These are phyloP conservation scores for Spergularia marina DNA, from an alignment of 148 eudicot species.

Conservation along the genomic window DNA sequence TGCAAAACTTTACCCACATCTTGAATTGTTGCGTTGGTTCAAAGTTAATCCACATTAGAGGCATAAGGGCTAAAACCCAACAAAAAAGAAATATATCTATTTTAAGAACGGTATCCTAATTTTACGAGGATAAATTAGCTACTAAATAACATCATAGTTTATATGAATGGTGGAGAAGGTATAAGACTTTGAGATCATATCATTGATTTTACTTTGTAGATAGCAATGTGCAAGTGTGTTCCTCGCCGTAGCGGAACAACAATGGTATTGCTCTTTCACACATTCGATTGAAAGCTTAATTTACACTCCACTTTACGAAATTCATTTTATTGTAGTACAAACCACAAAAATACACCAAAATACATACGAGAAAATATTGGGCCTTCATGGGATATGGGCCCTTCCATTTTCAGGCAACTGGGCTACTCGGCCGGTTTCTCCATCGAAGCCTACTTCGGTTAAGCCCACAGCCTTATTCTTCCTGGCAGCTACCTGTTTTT, in stretches of 20 bases:
- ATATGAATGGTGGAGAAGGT: no score
- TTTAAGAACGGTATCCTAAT: no score
- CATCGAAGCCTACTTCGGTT: slow-evolving; percentile 19
- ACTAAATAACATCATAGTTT: no score
- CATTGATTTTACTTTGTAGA: background rate
- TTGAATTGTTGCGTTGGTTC: no score
- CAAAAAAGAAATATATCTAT: no score
- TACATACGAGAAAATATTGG: background rate
- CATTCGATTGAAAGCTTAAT: background rate
- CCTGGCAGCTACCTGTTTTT: slow-evolving; percentile 42
- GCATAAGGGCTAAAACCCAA: no score
- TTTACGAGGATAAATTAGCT: no score
- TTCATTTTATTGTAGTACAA: slow-evolving; percentile 6
- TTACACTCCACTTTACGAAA: background rate
- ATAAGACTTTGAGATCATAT: no score
- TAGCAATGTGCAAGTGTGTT: background rate
- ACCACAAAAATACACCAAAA: background rate
- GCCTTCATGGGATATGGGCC: slow-evolving; percentile 15
- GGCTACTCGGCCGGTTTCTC: slow-evolving; percentile 5
- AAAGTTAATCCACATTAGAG: no score
- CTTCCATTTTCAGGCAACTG: slow-evolving; percentile 3
- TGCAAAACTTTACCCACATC: no score
- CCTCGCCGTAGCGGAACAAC: background rate
- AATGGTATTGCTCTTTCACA: background rate
- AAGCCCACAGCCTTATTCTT: slow-evolving; percentile 44